phyloP scores from a whole-genome alignment of 306 rosid species.

The Vachellia pachyceras region DNA sequence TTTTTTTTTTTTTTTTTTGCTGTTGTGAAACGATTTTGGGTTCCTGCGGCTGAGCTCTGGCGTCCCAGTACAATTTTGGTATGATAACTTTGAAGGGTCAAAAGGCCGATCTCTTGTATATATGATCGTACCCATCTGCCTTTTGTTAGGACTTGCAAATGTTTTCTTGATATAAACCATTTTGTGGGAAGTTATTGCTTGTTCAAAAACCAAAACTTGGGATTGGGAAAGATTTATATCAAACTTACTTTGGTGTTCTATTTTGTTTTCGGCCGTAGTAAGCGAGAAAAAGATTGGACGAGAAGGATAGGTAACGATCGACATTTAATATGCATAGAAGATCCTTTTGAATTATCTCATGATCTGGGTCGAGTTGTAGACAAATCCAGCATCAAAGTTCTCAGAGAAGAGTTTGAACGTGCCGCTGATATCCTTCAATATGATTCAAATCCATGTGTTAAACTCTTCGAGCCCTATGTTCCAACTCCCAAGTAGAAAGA shows the following conservation, averaged over 20 bases:
- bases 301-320: slow-evolving; percentile 92
- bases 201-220: not conserved
- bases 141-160: slow-evolving; percentile 11
- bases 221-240: not conserved
- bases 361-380: slow-evolving; percentile 98
- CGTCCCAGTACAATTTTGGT: not conserved
- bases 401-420: slow-evolving; percentile 95
- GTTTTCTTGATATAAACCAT: not conserved
- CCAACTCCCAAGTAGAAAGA: slow-evolving; percentile 52
- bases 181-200: not conserved
- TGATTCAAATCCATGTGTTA: slow-evolving; percentile 80
- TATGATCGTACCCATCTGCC: not conserved
- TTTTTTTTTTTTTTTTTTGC: not conserved
- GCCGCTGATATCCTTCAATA: slow-evolving; percentile 85
- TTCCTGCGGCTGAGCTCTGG: not conserved
- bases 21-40: not conserved
- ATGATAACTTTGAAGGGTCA: not conserved
- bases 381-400: slow-evolving; percentile 82
- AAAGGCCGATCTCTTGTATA: not conserved
- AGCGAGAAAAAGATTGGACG: slow-evolving; percentile 93
- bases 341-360: slow-evolving; percentile 91
- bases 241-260: not conserved
- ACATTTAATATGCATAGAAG: slow-evolving; percentile 96
- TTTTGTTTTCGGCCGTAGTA: slow-evolving; percentile 51
- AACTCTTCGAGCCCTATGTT: slow-evolving; percentile 81